phyloP scores from a whole-genome alignment of 257 asterid species.

The Orobanche coerulescens region DNA sequence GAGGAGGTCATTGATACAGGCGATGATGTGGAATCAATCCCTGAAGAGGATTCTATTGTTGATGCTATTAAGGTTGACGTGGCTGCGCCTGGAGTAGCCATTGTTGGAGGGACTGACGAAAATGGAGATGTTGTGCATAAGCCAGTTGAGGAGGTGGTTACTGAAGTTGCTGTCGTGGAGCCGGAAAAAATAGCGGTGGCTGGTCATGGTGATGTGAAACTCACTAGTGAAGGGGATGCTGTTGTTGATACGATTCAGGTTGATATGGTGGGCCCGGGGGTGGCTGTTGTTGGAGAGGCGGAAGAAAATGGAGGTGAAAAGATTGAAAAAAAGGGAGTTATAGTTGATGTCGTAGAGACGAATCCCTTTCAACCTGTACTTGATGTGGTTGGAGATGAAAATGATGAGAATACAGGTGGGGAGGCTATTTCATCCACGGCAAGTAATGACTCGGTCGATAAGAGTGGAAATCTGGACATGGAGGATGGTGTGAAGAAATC shows the following conservation, averaged over 20 bases:
- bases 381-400: slow-evolving; percentile 26
- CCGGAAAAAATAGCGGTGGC: background rate
- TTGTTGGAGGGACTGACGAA: background rate
- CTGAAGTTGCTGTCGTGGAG: background rate
- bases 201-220: slow-evolving; percentile 7
- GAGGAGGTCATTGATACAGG: slow-evolving; percentile 14
- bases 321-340: slow-evolving; percentile 28
- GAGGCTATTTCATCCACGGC: no score
- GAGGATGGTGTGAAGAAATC: slow-evolving; percentile 17
- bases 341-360: slow-evolving; percentile 22
- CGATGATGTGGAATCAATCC: slow-evolving; percentile 22
- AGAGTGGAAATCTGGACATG: background rate
- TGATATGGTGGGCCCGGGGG: slow-evolving; percentile 36
- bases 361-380: slow-evolving; percentile 21
- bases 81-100: slow-evolving; percentile 20
- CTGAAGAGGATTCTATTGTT: slow-evolving; percentile 32
- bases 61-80: slow-evolving; percentile 28
- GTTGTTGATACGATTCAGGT: slow-evolving; percentile 35
- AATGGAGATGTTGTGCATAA: background rate
- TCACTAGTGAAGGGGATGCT: slow-evolving; percentile 22
- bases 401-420: slow-evolving; percentile 22
- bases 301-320: slow-evolving; percentile 22
- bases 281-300: slow-evolving; percentile 35
- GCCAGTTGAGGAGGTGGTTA: background rate
- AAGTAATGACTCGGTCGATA: slow-evolving; percentile 10